These are phyloP conservation scores for Pogostemon cablin DNA, from an alignment of 257 asterid genomes.

Conservation along the genomic window DNA sequence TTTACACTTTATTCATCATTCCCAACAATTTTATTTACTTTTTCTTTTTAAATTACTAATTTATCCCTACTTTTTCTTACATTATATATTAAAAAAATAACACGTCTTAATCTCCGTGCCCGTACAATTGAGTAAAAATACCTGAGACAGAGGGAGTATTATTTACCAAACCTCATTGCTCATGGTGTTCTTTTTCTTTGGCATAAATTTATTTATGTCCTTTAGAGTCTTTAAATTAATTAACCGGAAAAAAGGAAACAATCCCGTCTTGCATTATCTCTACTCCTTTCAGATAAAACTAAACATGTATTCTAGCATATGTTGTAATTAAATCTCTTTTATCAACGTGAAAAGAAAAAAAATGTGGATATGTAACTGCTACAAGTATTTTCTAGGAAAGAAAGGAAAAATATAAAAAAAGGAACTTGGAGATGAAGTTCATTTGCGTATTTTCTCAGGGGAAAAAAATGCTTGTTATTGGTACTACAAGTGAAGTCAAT, in stretches of 20 bases:
- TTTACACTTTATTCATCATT: too few relatives aligned
- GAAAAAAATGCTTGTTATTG: constrained; percentile 83
- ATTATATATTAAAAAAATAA: too few relatives aligned
- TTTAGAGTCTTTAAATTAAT: too few relatives aligned
- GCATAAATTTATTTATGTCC: not conserved
- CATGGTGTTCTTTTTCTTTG: constrained; percentile 5
- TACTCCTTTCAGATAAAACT: not conserved
- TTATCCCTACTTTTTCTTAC: too few relatives aligned
- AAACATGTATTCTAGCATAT: not conserved
- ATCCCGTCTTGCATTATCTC: constrained; percentile 10
- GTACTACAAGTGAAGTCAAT: constrained; percentile 85
- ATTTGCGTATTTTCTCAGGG: constrained; percentile 56
- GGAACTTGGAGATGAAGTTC: constrained; percentile 26
- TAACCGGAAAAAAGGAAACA: not conserved
- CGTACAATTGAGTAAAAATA: too few relatives aligned
- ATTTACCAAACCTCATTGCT: not conserved
- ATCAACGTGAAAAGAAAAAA: not conserved
- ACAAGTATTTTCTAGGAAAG: not conserved
- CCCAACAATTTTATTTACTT: too few relatives aligned
- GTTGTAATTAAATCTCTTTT: constrained; percentile 11
- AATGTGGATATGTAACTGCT: constrained; percentile 11
- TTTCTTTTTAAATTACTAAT: too few relatives aligned
- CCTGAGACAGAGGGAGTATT: not conserved
- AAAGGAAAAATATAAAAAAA: not conserved
- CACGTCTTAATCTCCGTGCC: too few relatives aligned